Evolutionary conservation across 2,329 filamentous ascomycete genomes (phyloP).

Genomic region (Ophiostoma quercus): DNA sequence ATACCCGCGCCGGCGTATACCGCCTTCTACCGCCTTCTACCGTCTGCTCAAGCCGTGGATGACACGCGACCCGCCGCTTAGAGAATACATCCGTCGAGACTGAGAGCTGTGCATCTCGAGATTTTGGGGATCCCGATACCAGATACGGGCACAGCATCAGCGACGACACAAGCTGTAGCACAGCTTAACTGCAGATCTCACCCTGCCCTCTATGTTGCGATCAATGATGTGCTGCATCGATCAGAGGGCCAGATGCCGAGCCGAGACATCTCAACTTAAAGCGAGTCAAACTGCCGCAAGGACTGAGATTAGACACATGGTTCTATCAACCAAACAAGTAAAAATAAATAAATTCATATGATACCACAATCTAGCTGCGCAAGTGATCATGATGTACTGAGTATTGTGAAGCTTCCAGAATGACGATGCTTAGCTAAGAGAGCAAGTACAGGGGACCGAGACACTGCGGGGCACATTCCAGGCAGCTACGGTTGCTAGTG

Average conservation of each 20-base stretch:
- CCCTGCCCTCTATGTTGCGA: neutral
- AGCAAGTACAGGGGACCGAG: neutral
- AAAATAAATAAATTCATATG: neutral
- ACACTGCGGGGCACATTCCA: conserved; percentile 11
- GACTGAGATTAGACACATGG: neutral
- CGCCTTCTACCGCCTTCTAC: neutral
- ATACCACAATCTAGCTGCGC: neutral
- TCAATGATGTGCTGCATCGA: neutral
- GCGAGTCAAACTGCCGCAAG: neutral
- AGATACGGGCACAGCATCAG: neutral
- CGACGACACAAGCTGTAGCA: neutral
- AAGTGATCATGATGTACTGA: neutral
- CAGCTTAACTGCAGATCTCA: neutral
- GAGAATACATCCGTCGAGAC: no score
- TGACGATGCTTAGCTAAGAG: neutral
- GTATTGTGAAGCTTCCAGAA: neutral
- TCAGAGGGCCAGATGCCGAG: neutral
- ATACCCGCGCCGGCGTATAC: neutral
- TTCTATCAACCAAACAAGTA: neutral
- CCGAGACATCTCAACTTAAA: neutral
- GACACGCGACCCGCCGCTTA: neutral
- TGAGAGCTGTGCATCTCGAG: neutral
- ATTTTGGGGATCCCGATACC: neutral
- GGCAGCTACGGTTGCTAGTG: conserved; percentile 1
- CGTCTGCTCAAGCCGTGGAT: neutral